A percentile compares a stretch with the other conserved stretches of the same genome.
Evolutionary conservation across 2,329 filamentous ascomycete genomes (phyloP).

Genomic region (Stagonosporopsis tanaceti): DNA sequence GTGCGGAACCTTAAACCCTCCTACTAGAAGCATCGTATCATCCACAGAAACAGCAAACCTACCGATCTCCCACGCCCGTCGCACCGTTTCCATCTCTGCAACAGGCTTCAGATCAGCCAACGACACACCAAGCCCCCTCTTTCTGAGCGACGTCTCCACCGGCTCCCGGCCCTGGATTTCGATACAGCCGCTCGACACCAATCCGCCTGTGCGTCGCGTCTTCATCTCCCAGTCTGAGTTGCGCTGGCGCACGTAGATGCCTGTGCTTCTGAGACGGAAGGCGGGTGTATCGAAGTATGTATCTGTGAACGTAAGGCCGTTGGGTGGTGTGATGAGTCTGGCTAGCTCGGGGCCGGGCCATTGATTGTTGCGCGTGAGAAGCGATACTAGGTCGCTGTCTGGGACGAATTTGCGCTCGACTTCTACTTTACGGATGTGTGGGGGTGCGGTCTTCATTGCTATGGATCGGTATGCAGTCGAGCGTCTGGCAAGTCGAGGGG

Average conservation of each 20-base stretch:
- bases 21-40: not conserved
- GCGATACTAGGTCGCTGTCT: not conserved
- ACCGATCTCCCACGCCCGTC: not conserved
- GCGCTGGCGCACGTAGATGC: constrained; percentile 1
- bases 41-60: not conserved
- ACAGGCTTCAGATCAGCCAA: not conserved
- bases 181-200: not conserved
- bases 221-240: constrained; percentile 1
- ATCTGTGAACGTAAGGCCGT: not conserved
- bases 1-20: not conserved
- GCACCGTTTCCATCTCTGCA: not conserved
- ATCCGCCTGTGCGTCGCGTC: not conserved
- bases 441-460: not conserved
- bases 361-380: not conserved
- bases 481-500: not conserved
- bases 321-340: not conserved
- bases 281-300: not conserved
- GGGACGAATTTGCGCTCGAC: constrained; percentile 9
- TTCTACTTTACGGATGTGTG: not conserved
- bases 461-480: not conserved
- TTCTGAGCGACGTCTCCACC: not conserved
- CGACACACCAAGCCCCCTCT: not conserved
- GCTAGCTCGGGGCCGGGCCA: not conserved
- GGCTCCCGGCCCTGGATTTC: not conserved
- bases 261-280: not conserved